Percentiles rank a stretch among this genome's conserved stretches.
Conservation (phyloP, 1,139 yeast genomes). For the Taphrina populina region DNA sequence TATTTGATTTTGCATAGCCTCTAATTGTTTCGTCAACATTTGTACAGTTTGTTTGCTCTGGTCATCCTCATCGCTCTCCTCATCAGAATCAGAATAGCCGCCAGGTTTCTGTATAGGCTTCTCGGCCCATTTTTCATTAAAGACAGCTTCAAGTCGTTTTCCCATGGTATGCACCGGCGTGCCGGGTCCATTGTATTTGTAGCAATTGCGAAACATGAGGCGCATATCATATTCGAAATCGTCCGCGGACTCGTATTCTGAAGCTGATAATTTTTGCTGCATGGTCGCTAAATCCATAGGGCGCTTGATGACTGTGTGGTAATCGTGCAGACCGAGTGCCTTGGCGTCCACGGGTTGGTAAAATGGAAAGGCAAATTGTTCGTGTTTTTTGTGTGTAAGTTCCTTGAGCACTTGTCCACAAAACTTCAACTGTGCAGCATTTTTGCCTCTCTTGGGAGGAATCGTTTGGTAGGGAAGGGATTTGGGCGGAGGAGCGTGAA, state of each 20-base stretch:
- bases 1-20: constrained; percentile 64
- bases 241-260: constrained; percentile 84
- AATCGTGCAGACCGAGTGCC: constrained; percentile 87
- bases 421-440: constrained; percentile 83
- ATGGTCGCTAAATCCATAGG: constrained; percentile 96
- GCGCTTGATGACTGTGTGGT: constrained; percentile 74
- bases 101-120: constrained; percentile 70
- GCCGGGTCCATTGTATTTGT: constrained; percentile 89
- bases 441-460: constrained; percentile 88
- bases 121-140: constrained; percentile 85
- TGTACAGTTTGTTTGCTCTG: constrained; percentile 63
- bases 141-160: constrained; percentile 77
- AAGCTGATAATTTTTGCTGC: constrained; percentile 73
- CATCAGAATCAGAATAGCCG: constrained; percentile 50
- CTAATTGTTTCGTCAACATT: constrained; percentile 82
- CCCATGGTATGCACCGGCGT: constrained; percentile 96
- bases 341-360: constrained; percentile 93
- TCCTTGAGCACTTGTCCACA: constrained; percentile 83
- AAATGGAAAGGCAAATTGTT: constrained; percentile 82
- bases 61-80: constrained; percentile 68
- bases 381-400: constrained; percentile 76
- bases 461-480: constrained; percentile 82
- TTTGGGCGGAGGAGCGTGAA: constrained; percentile 93
- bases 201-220: constrained; percentile 83
- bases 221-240: constrained; percentile 82